These are phyloP conservation scores for Sanguinoderma infundibulare DNA, from an alignment of 1,284 basidiomycete species.

Conservation along the genomic window DNA sequence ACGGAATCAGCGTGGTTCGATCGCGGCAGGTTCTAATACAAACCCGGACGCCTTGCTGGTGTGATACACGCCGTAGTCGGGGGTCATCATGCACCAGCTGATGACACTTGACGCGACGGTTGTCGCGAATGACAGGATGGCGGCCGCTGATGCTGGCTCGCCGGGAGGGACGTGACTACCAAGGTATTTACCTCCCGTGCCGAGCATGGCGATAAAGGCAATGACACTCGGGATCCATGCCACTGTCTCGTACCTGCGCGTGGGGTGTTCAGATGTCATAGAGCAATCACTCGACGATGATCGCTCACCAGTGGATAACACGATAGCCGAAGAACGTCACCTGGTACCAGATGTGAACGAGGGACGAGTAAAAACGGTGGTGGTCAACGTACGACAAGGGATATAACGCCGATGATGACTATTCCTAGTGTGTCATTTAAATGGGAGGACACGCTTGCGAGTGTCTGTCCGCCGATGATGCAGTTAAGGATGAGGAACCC, in stretches of 20 bases:
- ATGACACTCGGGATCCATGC: conserved; percentile 75
- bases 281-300: neutral
- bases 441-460: conserved; percentile 62
- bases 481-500: conserved; percentile 77
- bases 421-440: conserved; percentile 70
- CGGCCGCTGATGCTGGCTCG: conserved; percentile 29
- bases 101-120: conserved; percentile 50
- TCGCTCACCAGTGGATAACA: conserved; percentile 57
- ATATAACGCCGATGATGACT: conserved; percentile 75
- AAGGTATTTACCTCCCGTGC: conserved; percentile 58
- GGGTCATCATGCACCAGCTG: conserved; percentile 61
- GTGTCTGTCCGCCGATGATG: conserved; percentile 77
- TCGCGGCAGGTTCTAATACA: neutral
- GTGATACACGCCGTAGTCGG: conserved; percentile 68
- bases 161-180: conserved; percentile 35
- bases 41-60: conserved; percentile 51
- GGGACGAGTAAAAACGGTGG: neutral
- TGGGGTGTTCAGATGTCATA: neutral
- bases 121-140: conserved; percentile 29
- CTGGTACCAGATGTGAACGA: conserved; percentile 11
- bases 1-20: neutral
- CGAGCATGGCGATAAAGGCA: conserved; percentile 68
- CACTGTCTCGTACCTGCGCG: conserved; percentile 53
- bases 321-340: conserved; percentile 68
- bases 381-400: conserved; percentile 48